Evolutionary conservation across 306 rosid species (phyloP).

Genomic region (Purshia tridentata): DNA sequence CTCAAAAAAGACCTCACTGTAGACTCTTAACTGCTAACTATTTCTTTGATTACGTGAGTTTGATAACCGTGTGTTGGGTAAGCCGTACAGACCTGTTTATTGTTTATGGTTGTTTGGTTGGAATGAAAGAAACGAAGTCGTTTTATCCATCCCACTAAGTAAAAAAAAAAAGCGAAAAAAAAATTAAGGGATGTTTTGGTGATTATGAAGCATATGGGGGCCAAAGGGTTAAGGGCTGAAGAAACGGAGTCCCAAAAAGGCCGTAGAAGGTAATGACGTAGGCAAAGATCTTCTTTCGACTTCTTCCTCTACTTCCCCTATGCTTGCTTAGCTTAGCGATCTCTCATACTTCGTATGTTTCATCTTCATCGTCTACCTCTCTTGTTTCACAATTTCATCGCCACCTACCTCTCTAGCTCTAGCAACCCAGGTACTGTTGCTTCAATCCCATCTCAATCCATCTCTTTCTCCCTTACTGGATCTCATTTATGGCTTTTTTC

Average conservation of each 20-base stretch:
- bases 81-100: too few relatives aligned
- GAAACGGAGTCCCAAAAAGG: constrained; percentile 1
- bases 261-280: constrained; percentile 37
- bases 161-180: not conserved
- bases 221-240: not conserved
- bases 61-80: too few relatives aligned
- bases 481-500: constrained; percentile 32
- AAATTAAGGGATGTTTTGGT: not conserved
- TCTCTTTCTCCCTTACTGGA: constrained; percentile 22
- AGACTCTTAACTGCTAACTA: too few relatives aligned
- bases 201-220: not conserved
- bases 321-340: constrained; percentile 18
- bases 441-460: constrained; percentile 1
- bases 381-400: constrained; percentile 9
- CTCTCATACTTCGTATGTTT: constrained; percentile 15
- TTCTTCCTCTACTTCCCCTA: constrained; percentile 15
- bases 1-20: too few relatives aligned
- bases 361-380: not conserved
- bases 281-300: constrained; percentile 34
- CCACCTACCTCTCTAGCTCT: not conserved
- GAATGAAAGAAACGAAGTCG: too few relatives aligned
- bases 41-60: too few relatives aligned
- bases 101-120: too few relatives aligned
- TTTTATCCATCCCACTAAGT: not conserved
- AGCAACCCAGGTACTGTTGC: not conserved